A percentile compares a stretch with the other conserved stretches of the same genome.
These are phyloP conservation scores for Coleophoma cylindrospora DNA, from an alignment of 2,329 filamentous ascomycete genomes.

Conservation along the genomic window DNA sequence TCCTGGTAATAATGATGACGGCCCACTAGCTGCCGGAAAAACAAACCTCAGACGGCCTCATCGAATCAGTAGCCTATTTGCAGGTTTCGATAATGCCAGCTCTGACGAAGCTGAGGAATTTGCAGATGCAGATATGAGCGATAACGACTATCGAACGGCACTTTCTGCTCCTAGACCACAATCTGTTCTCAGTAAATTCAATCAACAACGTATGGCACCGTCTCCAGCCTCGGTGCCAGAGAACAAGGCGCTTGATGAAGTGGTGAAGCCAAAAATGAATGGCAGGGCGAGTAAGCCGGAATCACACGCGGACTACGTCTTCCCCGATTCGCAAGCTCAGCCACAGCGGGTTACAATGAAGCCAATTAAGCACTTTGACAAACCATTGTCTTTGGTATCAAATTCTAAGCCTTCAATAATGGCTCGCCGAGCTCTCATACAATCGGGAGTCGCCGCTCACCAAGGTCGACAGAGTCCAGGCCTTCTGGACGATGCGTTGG, in stretches of 20 bases:
- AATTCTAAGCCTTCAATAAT: constrained; percentile 45
- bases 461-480: constrained; percentile 61
- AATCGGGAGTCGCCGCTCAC: constrained; percentile 70
- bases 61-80: constrained; percentile 79
- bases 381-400: constrained; percentile 23
- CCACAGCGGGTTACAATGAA: constrained; percentile 12
- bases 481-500: constrained; percentile 44
- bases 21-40: constrained; percentile 54
- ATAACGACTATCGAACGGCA: constrained; percentile 63
- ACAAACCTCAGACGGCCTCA: constrained; percentile 61
- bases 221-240: constrained; percentile 23
- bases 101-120: constrained; percentile 64
- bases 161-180: constrained; percentile 56
- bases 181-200: constrained; percentile 8
- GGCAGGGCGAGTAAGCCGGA: constrained; percentile 12
- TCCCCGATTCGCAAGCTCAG: constrained; percentile 15
- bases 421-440: constrained; percentile 74
- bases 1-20: constrained; percentile 76
- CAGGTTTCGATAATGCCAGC: constrained; percentile 71
- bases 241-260: constrained; percentile 15
- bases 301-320: constrained; percentile 10
- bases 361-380: constrained; percentile 22
- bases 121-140: constrained; percentile 54
- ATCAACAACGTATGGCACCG: constrained; percentile 10
- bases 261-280: constrained; percentile 7